Percentiles rank a stretch among this genome's conserved stretches.
phyloP scores from a whole-genome alignment of 768 basidiomycete species.

The Hericium coralloides region DNA sequence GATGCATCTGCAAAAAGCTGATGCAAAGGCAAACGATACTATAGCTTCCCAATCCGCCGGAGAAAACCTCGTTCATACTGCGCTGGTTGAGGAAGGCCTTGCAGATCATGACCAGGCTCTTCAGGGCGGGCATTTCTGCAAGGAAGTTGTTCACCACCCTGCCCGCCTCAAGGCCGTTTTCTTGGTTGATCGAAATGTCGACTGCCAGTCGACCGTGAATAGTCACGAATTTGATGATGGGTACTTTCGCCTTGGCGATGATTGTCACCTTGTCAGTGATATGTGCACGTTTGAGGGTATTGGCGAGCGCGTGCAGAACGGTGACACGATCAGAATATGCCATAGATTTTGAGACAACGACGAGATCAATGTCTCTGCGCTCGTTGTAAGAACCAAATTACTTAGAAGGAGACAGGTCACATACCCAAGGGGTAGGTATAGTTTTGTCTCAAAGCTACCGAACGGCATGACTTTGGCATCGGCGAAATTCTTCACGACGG shows the following conservation, averaged over 20 bases:
- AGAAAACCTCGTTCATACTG: conserved; percentile 97
- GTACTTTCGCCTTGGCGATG: conserved; percentile 90
- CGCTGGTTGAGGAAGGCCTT: conserved; percentile 88
- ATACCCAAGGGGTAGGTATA: conserved; percentile 90
- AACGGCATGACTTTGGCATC: conserved; percentile 82
- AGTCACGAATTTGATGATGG: conserved; percentile 93
- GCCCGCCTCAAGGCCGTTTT: conserved; percentile 72
- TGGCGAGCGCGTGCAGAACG: conserved; percentile 71
- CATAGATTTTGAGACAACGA: conserved; percentile 74
- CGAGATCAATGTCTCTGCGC: conserved; percentile 87
- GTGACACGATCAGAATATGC: conserved; percentile 57
- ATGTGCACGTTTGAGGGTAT: conserved; percentile 59
- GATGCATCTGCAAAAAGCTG: conserved; percentile 96
- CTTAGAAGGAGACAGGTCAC: conserved; percentile 19
- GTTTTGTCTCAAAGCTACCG: conserved; percentile 87
- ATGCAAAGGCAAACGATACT: conserved; percentile 89
- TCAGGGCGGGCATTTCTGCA: conserved; percentile 65
- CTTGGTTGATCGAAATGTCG: conserved; percentile 91
- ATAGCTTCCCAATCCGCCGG: conserved; percentile 91
- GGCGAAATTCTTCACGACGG: conserved; percentile 56
- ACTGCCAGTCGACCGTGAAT: conserved; percentile 75
- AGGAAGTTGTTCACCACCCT: conserved; percentile 77
- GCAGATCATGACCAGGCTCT: conserved; percentile 76
- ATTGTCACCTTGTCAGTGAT: conserved; percentile 79
- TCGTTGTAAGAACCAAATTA: neutral